phyloP scores from a whole-genome alignment of 2,329 filamentous ascomycete species.

The Didymella pinodella region DNA sequence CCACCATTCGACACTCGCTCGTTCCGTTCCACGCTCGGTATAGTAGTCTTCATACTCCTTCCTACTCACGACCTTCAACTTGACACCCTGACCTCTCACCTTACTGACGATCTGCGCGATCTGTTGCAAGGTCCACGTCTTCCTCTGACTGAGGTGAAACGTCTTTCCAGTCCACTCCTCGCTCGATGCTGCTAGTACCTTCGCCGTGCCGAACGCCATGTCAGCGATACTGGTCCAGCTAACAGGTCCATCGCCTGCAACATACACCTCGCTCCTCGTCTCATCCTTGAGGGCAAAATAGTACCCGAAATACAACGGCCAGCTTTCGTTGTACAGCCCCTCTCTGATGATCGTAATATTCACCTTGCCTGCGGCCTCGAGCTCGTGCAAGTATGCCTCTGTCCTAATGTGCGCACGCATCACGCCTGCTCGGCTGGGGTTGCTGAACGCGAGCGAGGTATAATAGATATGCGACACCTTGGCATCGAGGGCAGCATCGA shows the following conservation, averaged over 20 bases:
- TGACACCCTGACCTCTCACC: constrained; percentile 40
- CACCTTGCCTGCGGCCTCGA: constrained; percentile 32
- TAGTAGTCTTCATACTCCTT: constrained; percentile 55
- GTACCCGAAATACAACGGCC: constrained; percentile 59
- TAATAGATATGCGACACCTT: constrained; percentile 58
- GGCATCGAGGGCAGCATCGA: constrained; percentile 53
- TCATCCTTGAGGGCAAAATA: constrained; percentile 50
- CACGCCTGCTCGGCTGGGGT: constrained; percentile 53
- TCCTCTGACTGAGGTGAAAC: constrained; percentile 50
- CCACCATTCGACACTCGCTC: constrained; percentile 56
- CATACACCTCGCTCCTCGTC: constrained; percentile 47
- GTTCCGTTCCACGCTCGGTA: constrained; percentile 47
- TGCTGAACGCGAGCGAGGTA: constrained; percentile 54
- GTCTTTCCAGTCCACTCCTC: constrained; percentile 49
- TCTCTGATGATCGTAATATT: constrained; percentile 53
- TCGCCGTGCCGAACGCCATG: constrained; percentile 54
- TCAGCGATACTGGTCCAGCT: constrained; percentile 57
- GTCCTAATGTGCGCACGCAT: constrained; percentile 59
- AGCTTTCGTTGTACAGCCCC: constrained; percentile 57
- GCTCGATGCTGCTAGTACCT: constrained; percentile 46
- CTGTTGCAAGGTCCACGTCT: constrained; percentile 37
- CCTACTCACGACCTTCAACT: constrained; percentile 48
- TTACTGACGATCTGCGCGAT: constrained; percentile 43
- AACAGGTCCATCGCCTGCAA: constrained; percentile 54
- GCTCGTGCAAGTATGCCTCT: constrained; percentile 50